phyloP scores from a whole-genome alignment of 164 flowering plant species.

The Berberis thunbergii region DNA sequence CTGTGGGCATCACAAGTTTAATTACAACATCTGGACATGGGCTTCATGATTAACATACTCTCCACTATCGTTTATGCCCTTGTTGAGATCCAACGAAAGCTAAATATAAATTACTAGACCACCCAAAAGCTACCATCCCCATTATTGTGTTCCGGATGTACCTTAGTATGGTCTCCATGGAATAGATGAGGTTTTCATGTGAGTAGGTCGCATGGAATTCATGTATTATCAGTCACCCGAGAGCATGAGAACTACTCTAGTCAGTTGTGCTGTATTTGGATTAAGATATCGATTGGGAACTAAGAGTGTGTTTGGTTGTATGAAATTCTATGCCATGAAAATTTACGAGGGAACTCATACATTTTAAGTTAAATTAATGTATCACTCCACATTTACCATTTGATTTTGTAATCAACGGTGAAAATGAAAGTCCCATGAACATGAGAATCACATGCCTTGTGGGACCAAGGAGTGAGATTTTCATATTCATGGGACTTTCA shows the following conservation, averaged over 20 bases:
- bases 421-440: no score
- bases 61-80: background rate
- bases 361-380: no score
- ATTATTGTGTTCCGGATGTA: background rate
- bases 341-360: no score
- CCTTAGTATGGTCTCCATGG: background rate
- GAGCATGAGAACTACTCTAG: background rate
- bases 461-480: no score
- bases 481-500: no score
- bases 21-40: background rate
- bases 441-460: no score
- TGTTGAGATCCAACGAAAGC: background rate
- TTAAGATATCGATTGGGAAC: background rate
- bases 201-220: background rate
- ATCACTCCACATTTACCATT: no score
- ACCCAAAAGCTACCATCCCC: background rate
- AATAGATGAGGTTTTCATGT: background rate
- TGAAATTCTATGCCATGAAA: no score
- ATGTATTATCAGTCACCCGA: background rate
- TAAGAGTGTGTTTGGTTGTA: no score
- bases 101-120: background rate
- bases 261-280: background rate
- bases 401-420: no score
- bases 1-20: background rate
- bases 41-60: background rate